Evolutionary conservation across 2,329 filamentous ascomycete genomes (phyloP).

Genomic region (Colletotrichum truncatum): DNA sequence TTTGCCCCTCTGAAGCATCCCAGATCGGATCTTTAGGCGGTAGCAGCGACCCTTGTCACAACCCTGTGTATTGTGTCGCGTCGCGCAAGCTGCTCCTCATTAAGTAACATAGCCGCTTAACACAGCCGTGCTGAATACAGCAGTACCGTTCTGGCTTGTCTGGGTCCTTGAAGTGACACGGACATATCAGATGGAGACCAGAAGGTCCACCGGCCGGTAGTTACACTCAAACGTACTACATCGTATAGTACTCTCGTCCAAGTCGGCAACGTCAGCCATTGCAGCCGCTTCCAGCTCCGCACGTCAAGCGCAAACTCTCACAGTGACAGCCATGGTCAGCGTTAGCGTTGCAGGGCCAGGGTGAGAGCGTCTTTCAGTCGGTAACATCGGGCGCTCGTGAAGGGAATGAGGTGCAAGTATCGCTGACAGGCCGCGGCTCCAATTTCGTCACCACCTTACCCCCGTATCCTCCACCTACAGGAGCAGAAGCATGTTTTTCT

Average conservation of each 20-base stretch:
- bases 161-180: slow-evolving; percentile 19
- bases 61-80: slow-evolving; percentile 29
- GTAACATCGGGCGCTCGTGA: background rate
- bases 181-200: slow-evolving; percentile 27
- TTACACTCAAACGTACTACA: slow-evolving; percentile 1
- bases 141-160: slow-evolving; percentile 7
- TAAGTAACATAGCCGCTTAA: slow-evolving; percentile 28
- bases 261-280: slow-evolving; percentile 26
- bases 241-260: background rate
- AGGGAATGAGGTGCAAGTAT: background rate
- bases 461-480: background rate
- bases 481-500: background rate
- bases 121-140: slow-evolving; percentile 18
- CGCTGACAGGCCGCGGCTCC: background rate
- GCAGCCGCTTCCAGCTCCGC: slow-evolving; percentile 16
- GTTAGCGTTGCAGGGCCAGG: slow-evolving; percentile 6
- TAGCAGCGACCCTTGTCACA: slow-evolving; percentile 20
- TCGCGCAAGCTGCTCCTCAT: slow-evolving; percentile 30
- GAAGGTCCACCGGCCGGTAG: slow-evolving; percentile 22
- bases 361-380: background rate
- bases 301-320: slow-evolving; percentile 25
- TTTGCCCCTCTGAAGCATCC: background rate
- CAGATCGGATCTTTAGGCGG: slow-evolving; percentile 24
- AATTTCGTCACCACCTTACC: background rate
- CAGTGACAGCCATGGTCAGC: slow-evolving; percentile 20